phyloP scores from a whole-genome alignment of 768 basidiomycete species.

The Podaxis sp. region DNA sequence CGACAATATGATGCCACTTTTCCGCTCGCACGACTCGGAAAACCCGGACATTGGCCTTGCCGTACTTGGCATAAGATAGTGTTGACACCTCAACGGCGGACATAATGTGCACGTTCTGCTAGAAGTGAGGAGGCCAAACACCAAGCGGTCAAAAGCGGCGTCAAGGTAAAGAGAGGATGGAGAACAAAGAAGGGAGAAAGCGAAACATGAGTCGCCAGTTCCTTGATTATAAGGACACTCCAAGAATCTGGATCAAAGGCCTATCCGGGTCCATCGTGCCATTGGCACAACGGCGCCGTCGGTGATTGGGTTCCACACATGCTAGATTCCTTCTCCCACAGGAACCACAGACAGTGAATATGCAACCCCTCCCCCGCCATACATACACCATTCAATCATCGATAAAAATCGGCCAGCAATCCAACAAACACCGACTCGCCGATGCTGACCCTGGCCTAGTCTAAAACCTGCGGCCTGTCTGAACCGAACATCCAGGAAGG shows the following conservation, averaged over 20 bases:
- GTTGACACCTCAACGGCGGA: slow-evolving; percentile 18
- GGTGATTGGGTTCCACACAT: background rate
- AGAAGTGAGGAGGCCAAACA: background rate
- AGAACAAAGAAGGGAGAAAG: background rate
- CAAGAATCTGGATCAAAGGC: background rate
- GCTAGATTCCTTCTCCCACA: slow-evolving; percentile 1
- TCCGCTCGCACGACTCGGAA: slow-evolving; percentile 77
- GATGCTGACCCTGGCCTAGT: no score
- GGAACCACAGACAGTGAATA: background rate
- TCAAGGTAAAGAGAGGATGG: background rate
- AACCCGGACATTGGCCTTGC: slow-evolving; percentile 88
- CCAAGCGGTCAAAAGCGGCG: background rate
- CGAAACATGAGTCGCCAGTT: background rate
- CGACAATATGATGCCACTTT: slow-evolving; percentile 69
- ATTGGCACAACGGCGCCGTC: background rate
- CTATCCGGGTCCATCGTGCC: background rate
- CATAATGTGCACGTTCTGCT: background rate
- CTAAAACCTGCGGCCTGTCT: background rate
- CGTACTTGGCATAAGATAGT: slow-evolving; percentile 63
- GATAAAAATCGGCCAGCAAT: background rate
- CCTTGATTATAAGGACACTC: background rate
- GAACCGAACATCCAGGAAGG: background rate
- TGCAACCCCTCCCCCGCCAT: background rate
- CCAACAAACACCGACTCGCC: no score
- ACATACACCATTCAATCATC: background rate